Base-by-base conservation (phyloP, 208 protist species). In the Naegleria gruberi region DNA sequence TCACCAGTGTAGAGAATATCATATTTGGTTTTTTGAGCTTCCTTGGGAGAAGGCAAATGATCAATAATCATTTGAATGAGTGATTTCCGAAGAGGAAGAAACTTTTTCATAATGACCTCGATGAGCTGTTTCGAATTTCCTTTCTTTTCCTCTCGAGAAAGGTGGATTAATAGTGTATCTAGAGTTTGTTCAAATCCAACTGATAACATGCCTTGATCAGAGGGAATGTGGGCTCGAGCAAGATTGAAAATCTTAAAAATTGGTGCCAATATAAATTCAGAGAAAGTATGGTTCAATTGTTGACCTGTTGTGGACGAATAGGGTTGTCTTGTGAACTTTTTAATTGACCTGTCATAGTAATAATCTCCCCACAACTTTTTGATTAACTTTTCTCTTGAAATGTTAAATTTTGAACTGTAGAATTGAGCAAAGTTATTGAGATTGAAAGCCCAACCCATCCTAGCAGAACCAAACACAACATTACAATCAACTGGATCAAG, bases 371-470 rank as follows among this genome's bases (percentile, higher is more conserved):
- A 91, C 1, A 91, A 30, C 42, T 74, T 84, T 26, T 51, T 41
- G 15, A 88, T 65, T 4, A 91, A 4, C 41, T 73, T 88, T 0
- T 89, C 74, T 77, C 42, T 17, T 7, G n/a, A 46, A 73, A 88
- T 15, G 57, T 92, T 92, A 10, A 95, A 91, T 40, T 91, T 95
- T 7, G 30, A 19, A 10, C 92, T 55, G 30, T 95, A 96, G 3
- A 96, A 89, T 0, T n/a, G 23, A 65, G 93, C 95, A n/a, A 95
- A 96, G 0, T 90, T 34, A 34, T 41, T 89, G 19, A 96, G 8
- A 37, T 90, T 94, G 89, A 96, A 96, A n/a, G 81, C 95, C 91
- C 92, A 96, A n/a, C 93, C 94, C 6, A 82, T 37, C 37, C 30
- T 47, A 41, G 82, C 83, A 77, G 83, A 57, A 34, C 90, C 90